These are phyloP conservation scores for Trichoderma reesei DNA, from an alignment of 495 filamentous ascomycete species.

Conservation along the genomic window DNA sequence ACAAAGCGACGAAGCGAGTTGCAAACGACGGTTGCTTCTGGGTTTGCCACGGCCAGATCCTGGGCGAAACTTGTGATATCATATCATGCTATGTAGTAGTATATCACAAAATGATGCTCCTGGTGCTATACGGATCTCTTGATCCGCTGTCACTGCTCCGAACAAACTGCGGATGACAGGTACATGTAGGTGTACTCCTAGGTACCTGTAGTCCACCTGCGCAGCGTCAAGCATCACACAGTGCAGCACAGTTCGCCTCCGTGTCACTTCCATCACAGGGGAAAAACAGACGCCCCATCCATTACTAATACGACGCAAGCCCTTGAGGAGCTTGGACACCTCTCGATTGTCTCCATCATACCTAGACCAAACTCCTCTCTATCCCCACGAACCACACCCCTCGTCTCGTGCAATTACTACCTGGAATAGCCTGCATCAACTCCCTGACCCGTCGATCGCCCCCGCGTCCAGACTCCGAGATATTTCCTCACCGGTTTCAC, in stretches of 20 bases:
- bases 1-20: not conserved
- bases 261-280: no score
- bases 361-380: not conserved
- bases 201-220: no score
- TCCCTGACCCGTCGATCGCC: not conserved
- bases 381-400: not conserved
- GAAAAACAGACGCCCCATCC: not conserved
- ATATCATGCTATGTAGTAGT: no score
- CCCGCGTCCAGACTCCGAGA: not conserved
- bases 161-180: no score
- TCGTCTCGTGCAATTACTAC: not conserved
- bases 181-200: no score
- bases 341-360: not conserved
- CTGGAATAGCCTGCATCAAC: not conserved
- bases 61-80: no score
- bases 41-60: no score
- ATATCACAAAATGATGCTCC: no score
- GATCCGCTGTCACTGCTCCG: no score
- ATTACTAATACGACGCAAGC: not conserved
- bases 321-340: not conserved
- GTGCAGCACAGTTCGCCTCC: no score
- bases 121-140: no score
- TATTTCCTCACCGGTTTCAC: not conserved
- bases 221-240: no score
- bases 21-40: not conserved